These are phyloP conservation scores for Pichia sp. DNA, from an alignment of 1,139 yeast genomes.

Conservation along the genomic window DNA sequence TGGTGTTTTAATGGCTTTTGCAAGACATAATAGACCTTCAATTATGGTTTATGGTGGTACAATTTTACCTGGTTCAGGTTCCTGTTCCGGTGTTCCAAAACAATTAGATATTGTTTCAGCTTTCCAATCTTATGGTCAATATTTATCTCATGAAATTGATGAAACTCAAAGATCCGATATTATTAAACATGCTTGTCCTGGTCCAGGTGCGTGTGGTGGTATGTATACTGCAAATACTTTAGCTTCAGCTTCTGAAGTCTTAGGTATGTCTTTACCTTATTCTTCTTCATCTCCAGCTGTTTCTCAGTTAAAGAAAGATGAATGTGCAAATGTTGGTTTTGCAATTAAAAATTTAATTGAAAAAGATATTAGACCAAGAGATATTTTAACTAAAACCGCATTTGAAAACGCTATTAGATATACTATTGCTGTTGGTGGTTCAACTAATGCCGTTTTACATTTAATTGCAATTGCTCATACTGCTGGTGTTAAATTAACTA, in stretches of 20 bases:
- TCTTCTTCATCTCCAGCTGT: conserved; percentile 91
- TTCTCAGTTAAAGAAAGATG: conserved; percentile 69
- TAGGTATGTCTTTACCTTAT: conserved; percentile 92
- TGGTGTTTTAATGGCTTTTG: conserved; percentile 96
- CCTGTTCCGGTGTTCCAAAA: conserved; percentile 64
- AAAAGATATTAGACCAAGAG: conserved; percentile 77
- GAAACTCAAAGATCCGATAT: conserved; percentile 81
- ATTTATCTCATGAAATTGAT: conserved; percentile 64
- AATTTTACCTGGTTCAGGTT: conserved; percentile 75
- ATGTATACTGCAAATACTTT: conserved; percentile 99
- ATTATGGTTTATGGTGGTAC: conserved; percentile 98
- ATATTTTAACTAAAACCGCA: conserved; percentile 84
- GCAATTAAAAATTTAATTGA: conserved; percentile 76
- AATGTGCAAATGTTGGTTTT: conserved; percentile 77
- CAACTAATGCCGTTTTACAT: conserved; percentile 94
- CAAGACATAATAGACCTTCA: conserved; percentile 92
- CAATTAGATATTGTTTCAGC: conserved; percentile 88
- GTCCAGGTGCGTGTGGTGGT: conserved; percentile 99
- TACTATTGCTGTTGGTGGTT: conserved; percentile 94
- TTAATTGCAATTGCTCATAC: conserved; percentile 91
- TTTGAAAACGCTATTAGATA: conserved; percentile 94
- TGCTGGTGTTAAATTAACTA: conserved; percentile 77
- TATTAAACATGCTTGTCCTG: conserved; percentile 91
- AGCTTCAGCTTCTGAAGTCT: conserved; percentile 97
- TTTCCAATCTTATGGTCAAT: conserved; percentile 96